Percentiles rank a stretch among this genome's conserved stretches.
Evolutionary conservation across 768 basidiomycete species (phyloP).

Genomic region (Xerocomellus dryophilus): DNA sequence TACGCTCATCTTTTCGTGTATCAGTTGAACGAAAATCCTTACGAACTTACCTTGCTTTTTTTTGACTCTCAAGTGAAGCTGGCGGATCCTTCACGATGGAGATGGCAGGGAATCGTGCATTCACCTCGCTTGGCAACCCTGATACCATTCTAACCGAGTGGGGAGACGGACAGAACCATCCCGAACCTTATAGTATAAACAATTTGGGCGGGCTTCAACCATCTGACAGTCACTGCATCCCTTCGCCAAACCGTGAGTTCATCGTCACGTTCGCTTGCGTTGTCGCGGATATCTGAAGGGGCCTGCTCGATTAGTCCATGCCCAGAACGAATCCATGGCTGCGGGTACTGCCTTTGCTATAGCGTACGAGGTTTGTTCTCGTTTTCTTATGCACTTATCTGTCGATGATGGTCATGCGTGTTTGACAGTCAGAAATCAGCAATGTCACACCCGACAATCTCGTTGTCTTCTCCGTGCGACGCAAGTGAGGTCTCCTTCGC

Average conservation of each 20-base stretch:
- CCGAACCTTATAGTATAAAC: background rate
- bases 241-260: conserved; percentile 14
- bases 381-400: background rate
- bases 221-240: background rate
- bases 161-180: conserved; percentile 1
- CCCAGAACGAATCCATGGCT: conserved; percentile 7
- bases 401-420: background rate
- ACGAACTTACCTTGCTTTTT: background rate
- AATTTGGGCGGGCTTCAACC: background rate
- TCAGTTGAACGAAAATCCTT: background rate
- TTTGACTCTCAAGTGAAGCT: background rate
- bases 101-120: conserved; percentile 2
- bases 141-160: background rate
- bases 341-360: conserved; percentile 10
- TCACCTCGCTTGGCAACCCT: background rate
- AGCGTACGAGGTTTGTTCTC: conserved; percentile 13
- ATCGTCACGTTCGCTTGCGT: background rate
- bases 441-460: background rate
- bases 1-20: background rate
- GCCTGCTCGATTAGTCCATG: conserved; percentile 8
- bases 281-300: background rate
- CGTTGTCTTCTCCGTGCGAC: background rate
- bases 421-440: background rate
- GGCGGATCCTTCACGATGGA: background rate
- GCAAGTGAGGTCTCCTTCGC: conserved; percentile 3